Evolutionary conservation across 768 basidiomycete genomes (phyloP), one percentile per base, ranked within the genome.

Genomic region (Neoboletus brunneissimus): DNA sequence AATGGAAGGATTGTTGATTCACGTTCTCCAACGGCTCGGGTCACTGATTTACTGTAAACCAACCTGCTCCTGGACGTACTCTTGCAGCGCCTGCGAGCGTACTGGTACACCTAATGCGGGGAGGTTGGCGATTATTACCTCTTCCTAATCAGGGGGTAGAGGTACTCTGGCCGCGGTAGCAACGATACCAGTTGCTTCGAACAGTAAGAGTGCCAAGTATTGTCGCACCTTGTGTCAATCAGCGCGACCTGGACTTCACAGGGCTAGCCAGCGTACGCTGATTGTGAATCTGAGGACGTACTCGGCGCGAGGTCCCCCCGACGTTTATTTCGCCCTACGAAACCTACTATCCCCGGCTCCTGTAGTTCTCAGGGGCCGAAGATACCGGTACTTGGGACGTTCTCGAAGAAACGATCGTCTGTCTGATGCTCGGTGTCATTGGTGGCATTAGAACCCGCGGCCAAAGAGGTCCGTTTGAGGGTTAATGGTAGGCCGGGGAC

Each of bases 321-420:
- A 84, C 70, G 16, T 79, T 74, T 23, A 86, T 50, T 65, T 85
- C 82, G 9, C 84, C 82, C 48, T 75, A 72, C 18, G 84, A 64
- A 40, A 68, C 61, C 23, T 78, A 72, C 46, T 63, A 71, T 11
- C 72, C 72, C 4, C 54, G 52, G 53, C 64, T 69, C 25, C 65
- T 60, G 18, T 64, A 64, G 20, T 72, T 68, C 37, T 51, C 54
- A 0, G 38, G 31, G 1, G 56, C 45, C 83, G 82, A 86, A 66
- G 83, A 82, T 38, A 75, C 75, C 12, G 1, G 77, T 82, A 43
- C 71, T 70, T 6, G 76, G 77, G 11, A 73, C 71, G 20, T 58
- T 68, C 46, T 75, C 72, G 8, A 66, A 59, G 66, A 85, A 81
- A 49, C 74, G 73, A 55, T 79, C 81, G 64, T 80, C 76, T 37